These are phyloP conservation scores for Didymella exigua DNA, from an alignment of 2,329 filamentous ascomycete genomes.

Conservation along the genomic window DNA sequence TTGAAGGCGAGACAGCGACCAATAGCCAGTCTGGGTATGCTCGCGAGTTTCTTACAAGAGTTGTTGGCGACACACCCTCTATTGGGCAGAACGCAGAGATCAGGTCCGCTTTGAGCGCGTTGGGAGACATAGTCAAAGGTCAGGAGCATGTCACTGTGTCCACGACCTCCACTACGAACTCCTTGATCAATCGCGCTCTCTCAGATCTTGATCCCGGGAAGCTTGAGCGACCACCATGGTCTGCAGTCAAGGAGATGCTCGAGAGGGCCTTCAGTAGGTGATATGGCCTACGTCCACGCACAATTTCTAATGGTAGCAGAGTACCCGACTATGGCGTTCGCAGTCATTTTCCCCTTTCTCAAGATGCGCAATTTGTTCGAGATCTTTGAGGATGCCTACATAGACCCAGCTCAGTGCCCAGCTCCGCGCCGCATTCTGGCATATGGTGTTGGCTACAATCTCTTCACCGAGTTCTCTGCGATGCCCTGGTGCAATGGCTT, in stretches of 20 bases:
- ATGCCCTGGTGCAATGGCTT: constrained; percentile 15
- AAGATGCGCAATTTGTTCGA: constrained; percentile 34
- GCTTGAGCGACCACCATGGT: constrained; percentile 42
- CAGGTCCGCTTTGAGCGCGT: constrained; percentile 38
- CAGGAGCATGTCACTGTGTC: constrained; percentile 29
- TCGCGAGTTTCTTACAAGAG: constrained; percentile 50
- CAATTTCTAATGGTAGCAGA: constrained; percentile 20
- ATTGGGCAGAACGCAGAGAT: constrained; percentile 44
- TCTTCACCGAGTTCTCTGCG: constrained; percentile 37
- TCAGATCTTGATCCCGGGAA: constrained; percentile 33
- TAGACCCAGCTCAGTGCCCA: constrained; percentile 25
- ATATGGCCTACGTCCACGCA: neutral
- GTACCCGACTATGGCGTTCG: constrained; percentile 41
- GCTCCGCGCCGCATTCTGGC: constrained; percentile 36
- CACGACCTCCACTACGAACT: constrained; percentile 12
- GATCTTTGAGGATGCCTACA: constrained; percentile 34
- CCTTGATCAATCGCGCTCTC: constrained; percentile 33
- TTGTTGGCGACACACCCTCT: constrained; percentile 45
- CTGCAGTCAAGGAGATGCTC: constrained; percentile 27
- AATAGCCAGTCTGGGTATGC: constrained; percentile 57
- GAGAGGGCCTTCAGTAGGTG: constrained; percentile 3
- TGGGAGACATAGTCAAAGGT: constrained; percentile 41
- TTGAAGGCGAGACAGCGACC: constrained; percentile 58
- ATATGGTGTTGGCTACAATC: constrained; percentile 37
- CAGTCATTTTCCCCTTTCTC: constrained; percentile 41